Base-by-base conservation (phyloP, 129 eudicot genomes). In the Lactuca sativa region DNA sequence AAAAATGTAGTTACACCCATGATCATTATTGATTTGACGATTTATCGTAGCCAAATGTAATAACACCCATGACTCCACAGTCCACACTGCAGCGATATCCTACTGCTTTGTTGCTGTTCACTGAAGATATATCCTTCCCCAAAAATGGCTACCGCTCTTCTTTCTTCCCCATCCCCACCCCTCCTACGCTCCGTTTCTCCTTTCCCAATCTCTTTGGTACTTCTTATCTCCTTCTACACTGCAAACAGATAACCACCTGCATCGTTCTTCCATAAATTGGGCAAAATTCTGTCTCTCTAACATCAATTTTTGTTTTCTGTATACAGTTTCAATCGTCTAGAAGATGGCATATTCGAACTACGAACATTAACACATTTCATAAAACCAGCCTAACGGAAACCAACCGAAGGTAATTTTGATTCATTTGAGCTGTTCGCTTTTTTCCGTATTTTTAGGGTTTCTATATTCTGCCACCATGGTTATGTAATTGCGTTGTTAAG, bases 381-480 rank as follows among this genome's bases (percentile, higher is more conserved):
- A 73, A 71, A 8, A 67, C 80, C 34, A 74, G 49, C 72, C 37
- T 78, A 48, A n/a, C 12, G 60, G 74, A 67, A 63, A 41, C 76
- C 59, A 77, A 62, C 32, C 69, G 51, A 44, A 85, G 88, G 95
- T 88, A 77, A 62, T 59, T 13, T 16, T 59, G 12, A 47, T 7
- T 38, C 34, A n/a, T 21, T 15, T 54, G 21, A 14, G 59, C 38
- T 17, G 31, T 37, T 30, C 25, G 16, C n/a, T 62, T 57, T 57
- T 38, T 51, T 3, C 18, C 7, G 51, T 11, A 64, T 41, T 66
- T 9, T 67, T 72, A 37, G 60, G 74, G 66, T 15, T 66, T 43
- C n/a, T 3, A 1, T 25, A 34, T 30, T 25, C 25, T 53, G 37
- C 38, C 38, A 4, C 21, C 14, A 16, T 59, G 60, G 9, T 12